A percentile compares a stretch with the other conserved stretches of the same genome.
phyloP scores from a whole-genome alignment of 306 rosid genomes.

The Geum urbanum region DNA sequence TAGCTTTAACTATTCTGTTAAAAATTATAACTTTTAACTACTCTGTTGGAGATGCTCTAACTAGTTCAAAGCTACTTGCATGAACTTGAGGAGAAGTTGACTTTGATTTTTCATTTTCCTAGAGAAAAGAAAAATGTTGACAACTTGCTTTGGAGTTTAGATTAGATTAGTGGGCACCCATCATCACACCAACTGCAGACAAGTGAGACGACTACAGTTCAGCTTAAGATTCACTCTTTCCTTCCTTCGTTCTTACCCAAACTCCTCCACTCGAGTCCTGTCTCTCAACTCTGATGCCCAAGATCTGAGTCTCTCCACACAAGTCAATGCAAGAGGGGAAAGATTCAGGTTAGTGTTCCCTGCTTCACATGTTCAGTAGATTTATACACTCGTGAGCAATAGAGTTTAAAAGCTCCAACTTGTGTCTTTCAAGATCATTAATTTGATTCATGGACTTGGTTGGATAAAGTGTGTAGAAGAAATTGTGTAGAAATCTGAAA shows the following conservation, averaged over 20 bases:
- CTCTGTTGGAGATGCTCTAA: too few species aligned
- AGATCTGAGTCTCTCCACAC: conserved; percentile 6
- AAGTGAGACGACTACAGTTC: background rate
- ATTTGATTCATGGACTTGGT: background rate
- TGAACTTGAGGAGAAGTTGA: too few species aligned
- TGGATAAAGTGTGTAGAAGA: background rate
- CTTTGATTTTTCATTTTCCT: background rate
- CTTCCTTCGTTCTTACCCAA: conserved; percentile 4
- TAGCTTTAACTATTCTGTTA: too few species aligned
- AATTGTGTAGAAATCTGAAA: background rate
- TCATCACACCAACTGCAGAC: conserved; percentile 6
- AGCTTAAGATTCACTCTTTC: background rate
- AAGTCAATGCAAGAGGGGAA: conserved; percentile 5
- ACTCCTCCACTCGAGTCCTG: background rate
- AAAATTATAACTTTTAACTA: too few species aligned
- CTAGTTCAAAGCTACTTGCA: too few species aligned
- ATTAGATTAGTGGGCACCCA: background rate
- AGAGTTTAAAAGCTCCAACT: background rate
- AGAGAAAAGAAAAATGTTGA: background rate
- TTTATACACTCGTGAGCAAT: background rate
- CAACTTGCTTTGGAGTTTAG: background rate
- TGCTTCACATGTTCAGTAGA: conserved; percentile 4
- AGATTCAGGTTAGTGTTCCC: conserved; percentile 17
- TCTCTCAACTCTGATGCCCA: background rate
- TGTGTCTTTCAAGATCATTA: background rate